phyloP scores from a whole-genome alignment of 257 asterid genomes.

The Scutellaria minor region DNA sequence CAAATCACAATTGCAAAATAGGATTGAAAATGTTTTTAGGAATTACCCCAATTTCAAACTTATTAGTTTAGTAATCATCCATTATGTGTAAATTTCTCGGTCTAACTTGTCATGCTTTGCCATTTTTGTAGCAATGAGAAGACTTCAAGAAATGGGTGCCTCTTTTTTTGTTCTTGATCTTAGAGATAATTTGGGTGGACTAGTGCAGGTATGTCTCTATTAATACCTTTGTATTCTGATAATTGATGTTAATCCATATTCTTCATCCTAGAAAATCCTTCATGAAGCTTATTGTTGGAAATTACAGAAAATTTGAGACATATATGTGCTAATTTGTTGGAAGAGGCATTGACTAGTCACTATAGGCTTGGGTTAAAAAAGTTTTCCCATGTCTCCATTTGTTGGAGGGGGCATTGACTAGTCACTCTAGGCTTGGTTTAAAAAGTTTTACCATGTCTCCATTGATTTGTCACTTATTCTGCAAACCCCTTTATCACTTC shows the following conservation, averaged over 20 bases:
- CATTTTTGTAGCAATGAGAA: constrained; percentile 72
- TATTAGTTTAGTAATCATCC: constrained; percentile 7
- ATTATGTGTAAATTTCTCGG: constrained; percentile 20
- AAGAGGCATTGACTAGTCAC: background rate
- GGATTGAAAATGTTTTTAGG: too few relatives aligned
- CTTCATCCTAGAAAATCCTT: constrained; percentile 10
- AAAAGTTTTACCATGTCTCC: background rate
- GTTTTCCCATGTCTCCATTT: constrained; percentile 6
- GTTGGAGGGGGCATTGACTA: background rate
- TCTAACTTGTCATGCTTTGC: constrained; percentile 17
- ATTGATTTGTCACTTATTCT: background rate
- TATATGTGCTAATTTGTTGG: background rate
- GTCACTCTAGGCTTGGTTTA: background rate
- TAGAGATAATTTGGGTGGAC: constrained; percentile 98
- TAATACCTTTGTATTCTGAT: constrained; percentile 15
- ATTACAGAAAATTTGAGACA: background rate
- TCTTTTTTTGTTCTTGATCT: constrained; percentile 90
- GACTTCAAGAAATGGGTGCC: constrained; percentile 92
- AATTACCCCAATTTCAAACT: background rate
- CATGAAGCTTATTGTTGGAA: constrained; percentile 1
- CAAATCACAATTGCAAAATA: too few relatives aligned
- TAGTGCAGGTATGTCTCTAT: constrained; percentile 77
- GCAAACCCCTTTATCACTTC: background rate
- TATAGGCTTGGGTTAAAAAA: background rate
- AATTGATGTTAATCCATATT: constrained; percentile 19